Percentiles rank a stretch among this genome's conserved stretches.
Conservation (phyloP, 2,329 filamentous ascomycete species). For the Cordyceps farinosa region DNA sequence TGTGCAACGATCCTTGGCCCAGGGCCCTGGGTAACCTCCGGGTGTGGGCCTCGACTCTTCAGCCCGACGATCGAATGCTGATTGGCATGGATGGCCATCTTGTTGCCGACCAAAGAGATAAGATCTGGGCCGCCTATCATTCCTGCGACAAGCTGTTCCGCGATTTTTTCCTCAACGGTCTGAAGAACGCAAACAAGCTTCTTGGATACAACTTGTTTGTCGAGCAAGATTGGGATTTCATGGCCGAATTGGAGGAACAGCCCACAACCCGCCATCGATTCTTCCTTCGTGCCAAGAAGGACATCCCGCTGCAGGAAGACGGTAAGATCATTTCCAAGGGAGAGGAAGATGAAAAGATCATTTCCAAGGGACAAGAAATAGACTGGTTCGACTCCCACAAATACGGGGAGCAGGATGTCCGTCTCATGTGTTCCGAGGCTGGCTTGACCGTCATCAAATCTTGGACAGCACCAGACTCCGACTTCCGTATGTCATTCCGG, state of each 20-base stretch:
- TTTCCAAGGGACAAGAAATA: constrained; percentile 34
- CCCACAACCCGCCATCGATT: constrained; percentile 40
- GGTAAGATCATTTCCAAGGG: constrained; percentile 28
- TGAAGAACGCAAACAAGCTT: constrained; percentile 36
- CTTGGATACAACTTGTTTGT: constrained; percentile 33
- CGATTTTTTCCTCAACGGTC: constrained; percentile 39
- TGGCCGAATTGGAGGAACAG: constrained; percentile 34
- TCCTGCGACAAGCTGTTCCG: constrained; percentile 33
- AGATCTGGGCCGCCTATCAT: constrained; percentile 41
- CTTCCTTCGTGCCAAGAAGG: constrained; percentile 35
- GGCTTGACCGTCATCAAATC: constrained; percentile 34
- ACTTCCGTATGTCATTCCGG: constrained; percentile 34
- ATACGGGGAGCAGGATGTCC: constrained; percentile 35
- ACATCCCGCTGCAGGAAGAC: constrained; percentile 28
- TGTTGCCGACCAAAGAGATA: constrained; percentile 30
- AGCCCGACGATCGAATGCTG: constrained; percentile 34
- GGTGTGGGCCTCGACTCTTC: constrained; percentile 35
- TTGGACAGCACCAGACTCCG: constrained; percentile 36
- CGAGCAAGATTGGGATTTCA: constrained; percentile 37
- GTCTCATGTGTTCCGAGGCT: constrained; percentile 38
- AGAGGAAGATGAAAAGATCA: constrained; percentile 23
- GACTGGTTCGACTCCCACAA: constrained; percentile 46
- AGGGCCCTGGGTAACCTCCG: constrained; percentile 34
- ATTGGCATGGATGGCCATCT: constrained; percentile 42
- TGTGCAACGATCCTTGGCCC: constrained; percentile 40